These are phyloP conservation scores for Murraya paniculata DNA, from an alignment of 345 rosid genomes.

Conservation along the genomic window DNA sequence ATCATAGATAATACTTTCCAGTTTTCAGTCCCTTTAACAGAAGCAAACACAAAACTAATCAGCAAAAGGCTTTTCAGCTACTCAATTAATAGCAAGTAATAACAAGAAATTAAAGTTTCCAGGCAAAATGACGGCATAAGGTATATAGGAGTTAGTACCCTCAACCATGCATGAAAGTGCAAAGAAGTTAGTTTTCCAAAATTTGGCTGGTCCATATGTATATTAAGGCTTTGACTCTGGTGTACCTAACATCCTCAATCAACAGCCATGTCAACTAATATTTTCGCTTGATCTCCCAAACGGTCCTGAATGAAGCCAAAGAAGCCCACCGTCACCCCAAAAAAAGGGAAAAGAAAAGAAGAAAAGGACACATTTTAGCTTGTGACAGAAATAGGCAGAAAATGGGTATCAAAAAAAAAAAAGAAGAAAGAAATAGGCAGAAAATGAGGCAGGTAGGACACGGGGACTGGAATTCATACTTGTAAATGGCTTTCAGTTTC, in stretches of 20 bases:
- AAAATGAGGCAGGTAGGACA: neutral
- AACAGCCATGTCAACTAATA: constrained; percentile 84
- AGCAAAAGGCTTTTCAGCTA: neutral
- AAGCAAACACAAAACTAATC: neutral
- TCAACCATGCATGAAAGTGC: constrained; percentile 84
- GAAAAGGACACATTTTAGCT: neutral
- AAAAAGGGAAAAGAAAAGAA: neutral
- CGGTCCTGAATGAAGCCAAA: constrained; percentile 52
- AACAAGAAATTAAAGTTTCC: neutral
- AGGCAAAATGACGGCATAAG: neutral
- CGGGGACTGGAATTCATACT: constrained; percentile 36
- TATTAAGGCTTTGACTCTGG: constrained; percentile 93
- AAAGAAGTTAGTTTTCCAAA: constrained; percentile 82
- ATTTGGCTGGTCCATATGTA: constrained; percentile 90
- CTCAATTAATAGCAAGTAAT: neutral
- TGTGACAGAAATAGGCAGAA: neutral
- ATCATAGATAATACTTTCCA: constrained; percentile 84
- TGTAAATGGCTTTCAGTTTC: constrained; percentile 68
- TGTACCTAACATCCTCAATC: constrained; percentile 93
- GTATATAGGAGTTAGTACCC: constrained; percentile 40
- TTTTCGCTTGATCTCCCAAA: constrained; percentile 97
- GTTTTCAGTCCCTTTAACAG: constrained; percentile 74
- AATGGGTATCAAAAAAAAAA: no score
- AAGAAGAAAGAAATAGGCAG: no score
- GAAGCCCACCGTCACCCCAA: no score